Percentiles rank a stretch among this genome's conserved stretches.
Conservation (phyloP, 129 eudicot genomes). For the Apium graveolens region DNA sequence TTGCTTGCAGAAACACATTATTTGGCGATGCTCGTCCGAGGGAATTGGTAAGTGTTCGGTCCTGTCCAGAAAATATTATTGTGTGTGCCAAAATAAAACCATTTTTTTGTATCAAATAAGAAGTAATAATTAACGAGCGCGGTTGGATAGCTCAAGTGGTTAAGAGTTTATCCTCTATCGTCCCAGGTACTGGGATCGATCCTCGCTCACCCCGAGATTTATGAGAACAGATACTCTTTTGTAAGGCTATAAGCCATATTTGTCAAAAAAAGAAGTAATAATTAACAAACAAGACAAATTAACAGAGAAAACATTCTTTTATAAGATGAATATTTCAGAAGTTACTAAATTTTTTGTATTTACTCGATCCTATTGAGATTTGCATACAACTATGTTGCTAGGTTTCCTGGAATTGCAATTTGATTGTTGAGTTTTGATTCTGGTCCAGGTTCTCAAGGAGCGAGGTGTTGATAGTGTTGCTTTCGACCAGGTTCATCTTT, state of each 20-base stretch:
- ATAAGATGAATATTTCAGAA: not conserved
- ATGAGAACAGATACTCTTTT: too few species aligned
- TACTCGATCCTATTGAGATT: not conserved
- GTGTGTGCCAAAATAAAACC: too few species aligned
- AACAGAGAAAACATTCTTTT: not conserved
- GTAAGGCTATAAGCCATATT: too few species aligned
- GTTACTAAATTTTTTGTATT: not conserved
- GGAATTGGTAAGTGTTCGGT: constrained; percentile 56
- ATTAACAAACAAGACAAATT: not conserved
- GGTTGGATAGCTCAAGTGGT: too few species aligned
- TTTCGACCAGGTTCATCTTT: constrained; percentile 35
- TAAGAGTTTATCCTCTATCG: too few species aligned
- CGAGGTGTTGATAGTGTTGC: constrained; percentile 69
- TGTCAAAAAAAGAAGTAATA: not conserved
- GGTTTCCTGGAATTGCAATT: not conserved
- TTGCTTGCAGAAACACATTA: constrained; percentile 19
- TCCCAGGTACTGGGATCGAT: too few species aligned
- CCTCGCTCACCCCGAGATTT: too few species aligned
- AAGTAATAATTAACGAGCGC: not conserved
- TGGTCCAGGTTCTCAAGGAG: constrained; percentile 85
- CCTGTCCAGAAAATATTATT: not conserved
- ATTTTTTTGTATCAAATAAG: not conserved
- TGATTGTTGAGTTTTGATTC: constrained; percentile 13
- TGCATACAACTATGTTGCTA: not conserved
- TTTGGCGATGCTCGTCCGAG: constrained; percentile 98